Evolutionary conservation across 208 protist genomes (phyloP).

Genomic region (Tritrichomonas foetus): DNA sequence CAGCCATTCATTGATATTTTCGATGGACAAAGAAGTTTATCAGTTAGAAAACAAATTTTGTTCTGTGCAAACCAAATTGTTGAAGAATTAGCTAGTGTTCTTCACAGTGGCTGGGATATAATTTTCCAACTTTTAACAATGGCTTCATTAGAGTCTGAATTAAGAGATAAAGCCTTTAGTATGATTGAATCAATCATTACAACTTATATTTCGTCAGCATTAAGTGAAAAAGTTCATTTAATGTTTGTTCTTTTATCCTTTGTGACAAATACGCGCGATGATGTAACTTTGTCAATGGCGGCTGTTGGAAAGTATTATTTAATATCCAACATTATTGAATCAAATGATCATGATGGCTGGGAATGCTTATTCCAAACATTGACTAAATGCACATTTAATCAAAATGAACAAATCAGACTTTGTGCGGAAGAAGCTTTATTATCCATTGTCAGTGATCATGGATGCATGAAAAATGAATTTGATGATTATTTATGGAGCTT

Average conservation of each 20-base stretch:
- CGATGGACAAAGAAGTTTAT: not conserved
- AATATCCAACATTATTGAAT: not conserved
- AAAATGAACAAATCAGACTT: not conserved
- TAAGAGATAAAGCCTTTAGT: not conserved
- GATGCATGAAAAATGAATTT: not conserved
- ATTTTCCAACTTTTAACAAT: not conserved
- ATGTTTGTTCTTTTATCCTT: not conserved
- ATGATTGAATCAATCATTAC: not conserved
- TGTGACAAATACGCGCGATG: not conserved
- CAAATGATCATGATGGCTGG: not conserved
- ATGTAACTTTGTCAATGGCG: not conserved
- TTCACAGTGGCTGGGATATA: not conserved
- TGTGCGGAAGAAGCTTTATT: not conserved
- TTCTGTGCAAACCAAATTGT: not conserved
- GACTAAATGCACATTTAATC: not conserved
- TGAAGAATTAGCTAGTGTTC: not conserved
- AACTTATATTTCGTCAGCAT: not conserved
- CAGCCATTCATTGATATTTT: constrained; percentile 27
- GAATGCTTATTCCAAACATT: not conserved
- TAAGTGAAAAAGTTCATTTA: not conserved
- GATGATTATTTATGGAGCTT: not conserved
- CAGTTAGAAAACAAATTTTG: not conserved
- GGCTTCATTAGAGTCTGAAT: not conserved
- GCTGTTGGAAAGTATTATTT: not conserved
- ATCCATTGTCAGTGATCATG: not conserved